Percentiles rank a stretch among this genome's conserved stretches.
Evolutionary conservation across 257 asterid species (phyloP).

Genomic region (Solanum phureja): DNA sequence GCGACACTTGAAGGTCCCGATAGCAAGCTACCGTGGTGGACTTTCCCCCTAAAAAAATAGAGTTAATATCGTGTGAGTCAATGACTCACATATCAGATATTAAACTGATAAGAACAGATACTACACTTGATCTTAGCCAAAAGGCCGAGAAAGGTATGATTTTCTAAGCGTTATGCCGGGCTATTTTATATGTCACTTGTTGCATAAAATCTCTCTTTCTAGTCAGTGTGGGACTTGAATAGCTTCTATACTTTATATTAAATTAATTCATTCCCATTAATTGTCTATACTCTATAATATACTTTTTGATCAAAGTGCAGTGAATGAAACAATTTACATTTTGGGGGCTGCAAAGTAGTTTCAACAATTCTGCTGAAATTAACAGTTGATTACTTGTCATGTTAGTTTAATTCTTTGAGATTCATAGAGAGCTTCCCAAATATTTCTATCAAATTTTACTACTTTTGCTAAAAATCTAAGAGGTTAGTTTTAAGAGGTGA

Average conservation of each 20-base stretch:
- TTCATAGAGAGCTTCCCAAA: not conserved
- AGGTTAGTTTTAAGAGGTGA: not conserved
- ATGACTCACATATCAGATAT: not conserved
- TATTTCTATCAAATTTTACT: not conserved
- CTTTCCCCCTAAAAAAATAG: not conserved
- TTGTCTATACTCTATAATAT: not conserved
- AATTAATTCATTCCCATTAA: not conserved
- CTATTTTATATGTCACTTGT: too few species aligned
- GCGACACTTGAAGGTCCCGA: not conserved
- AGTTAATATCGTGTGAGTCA: not conserved
- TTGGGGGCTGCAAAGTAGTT: not conserved
- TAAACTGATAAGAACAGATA: constrained; percentile 75
- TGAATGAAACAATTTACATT: not conserved
- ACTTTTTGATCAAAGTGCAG: not conserved
- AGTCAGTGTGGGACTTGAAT: not conserved
- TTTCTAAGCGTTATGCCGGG: accelerated
- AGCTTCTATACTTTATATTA: not conserved
- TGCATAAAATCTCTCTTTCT: too few species aligned
- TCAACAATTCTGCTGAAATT: too few species aligned
- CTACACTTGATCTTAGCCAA: constrained; percentile 74
- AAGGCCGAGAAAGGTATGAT: constrained; percentile 74
- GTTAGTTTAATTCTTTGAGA: too few species aligned
- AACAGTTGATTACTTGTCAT: not conserved
- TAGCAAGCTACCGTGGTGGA: not conserved
- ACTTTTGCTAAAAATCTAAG: not conserved